Evolutionary conservation across 768 basidiomycete genomes (phyloP), one percentile per base, ranked within the genome.

Genomic region (Tylopilus balloui): DNA sequence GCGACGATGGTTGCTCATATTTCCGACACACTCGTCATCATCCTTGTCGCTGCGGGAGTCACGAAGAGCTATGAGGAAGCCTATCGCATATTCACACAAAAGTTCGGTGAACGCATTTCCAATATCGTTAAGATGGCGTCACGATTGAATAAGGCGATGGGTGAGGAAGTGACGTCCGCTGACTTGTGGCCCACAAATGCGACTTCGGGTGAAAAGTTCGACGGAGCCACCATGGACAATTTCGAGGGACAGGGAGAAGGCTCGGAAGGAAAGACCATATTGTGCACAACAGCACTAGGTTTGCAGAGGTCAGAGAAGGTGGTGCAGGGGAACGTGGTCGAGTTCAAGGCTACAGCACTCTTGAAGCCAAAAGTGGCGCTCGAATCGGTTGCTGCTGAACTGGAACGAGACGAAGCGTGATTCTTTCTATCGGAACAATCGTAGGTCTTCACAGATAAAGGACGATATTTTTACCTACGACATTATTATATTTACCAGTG

Each of bases 261-360:
- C 15, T 53, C 42, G 13, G 50, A 52, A 6, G 61, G 53, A 7
- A 55, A 59, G 45, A 51, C 53, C 10, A 69, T 82, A 5, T 56
- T 83, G 17, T 82, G 82, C 55, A 81, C 80, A 39, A 81, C 76
- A 17, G 77, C 80, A 42, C 69, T 83, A 4, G 81, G 81, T 3
- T 66, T 83, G 28, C 65, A 68, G 39, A 60, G 70, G 47, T 66
- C 67, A 9, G 71, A 71, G 40, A 73, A 65, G 47, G 45, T 66
- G 17, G 56, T 54, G 15, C 59, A 69, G n/a, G 75, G 71, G 11
- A 67, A 67, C 28, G 56, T 56, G 4, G 73, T 71, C n/a, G 72
- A 74, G 32, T 80, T 75, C 79, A 71, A 76, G 32, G 73, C 71
- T 19, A 63, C 64, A 3, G 69, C 77, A 0, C 63, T 84, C 47